These are phyloP conservation scores for Podila clonocystis DNA, from an alignment of 192 early-diverging fungal species.

Conservation along the genomic window DNA sequence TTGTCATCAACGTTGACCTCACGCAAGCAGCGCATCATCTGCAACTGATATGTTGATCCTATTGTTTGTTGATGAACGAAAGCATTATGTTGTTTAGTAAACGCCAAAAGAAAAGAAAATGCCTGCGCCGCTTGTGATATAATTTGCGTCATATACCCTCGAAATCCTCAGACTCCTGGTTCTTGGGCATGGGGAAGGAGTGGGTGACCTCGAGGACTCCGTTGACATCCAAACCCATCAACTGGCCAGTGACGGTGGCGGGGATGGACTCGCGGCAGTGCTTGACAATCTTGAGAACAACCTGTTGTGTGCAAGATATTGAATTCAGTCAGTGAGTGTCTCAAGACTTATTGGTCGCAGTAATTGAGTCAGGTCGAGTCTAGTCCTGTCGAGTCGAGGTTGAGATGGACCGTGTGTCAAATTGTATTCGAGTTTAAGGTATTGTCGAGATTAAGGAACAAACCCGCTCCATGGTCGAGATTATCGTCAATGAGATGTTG, in stretches of 20 bases:
- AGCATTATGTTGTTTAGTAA: neutral
- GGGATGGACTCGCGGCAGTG: slow-evolving; percentile 90
- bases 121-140: neutral
- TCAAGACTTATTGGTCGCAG: neutral
- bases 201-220: slow-evolving; percentile 94
- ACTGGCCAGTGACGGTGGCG: slow-evolving; percentile 85
- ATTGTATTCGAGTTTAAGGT: neutral
- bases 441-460: too few species aligned
- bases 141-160: slow-evolving; percentile 17
- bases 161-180: slow-evolving; percentile 50
- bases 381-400: neutral
- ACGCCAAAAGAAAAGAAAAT: too few species aligned
- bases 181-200: slow-evolving; percentile 85
- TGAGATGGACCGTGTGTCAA: neutral
- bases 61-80: neutral
- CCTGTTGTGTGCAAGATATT: slow-evolving; percentile 48
- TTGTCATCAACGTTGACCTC: slow-evolving; percentile 96
- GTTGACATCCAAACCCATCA: slow-evolving; percentile 93
- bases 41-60: slow-evolving; percentile 87
- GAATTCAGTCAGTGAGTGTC: neutral
- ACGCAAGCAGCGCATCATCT: slow-evolving; percentile 93
- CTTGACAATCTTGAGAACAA: slow-evolving; percentile 97
- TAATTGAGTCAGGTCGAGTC: neutral
- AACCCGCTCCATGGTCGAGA: too few species aligned
- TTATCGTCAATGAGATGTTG: neutral